Conservation (phyloP, 768 basidiomycete species). For the Guyanaporus albipodus region DNA sequence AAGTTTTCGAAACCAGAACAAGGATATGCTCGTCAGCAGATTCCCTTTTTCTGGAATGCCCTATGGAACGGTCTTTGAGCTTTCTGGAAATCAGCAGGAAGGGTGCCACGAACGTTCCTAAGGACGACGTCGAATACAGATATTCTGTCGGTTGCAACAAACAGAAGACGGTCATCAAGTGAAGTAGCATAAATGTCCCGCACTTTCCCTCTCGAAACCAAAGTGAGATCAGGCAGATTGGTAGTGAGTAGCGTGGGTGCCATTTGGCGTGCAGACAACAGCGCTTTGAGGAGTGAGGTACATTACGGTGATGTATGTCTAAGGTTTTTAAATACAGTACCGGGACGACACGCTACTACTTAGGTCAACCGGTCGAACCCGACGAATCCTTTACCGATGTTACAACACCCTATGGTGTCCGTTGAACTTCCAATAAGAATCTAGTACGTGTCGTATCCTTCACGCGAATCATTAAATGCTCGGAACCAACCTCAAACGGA, state of each 20-base stretch:
- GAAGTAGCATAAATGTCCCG: constrained; percentile 87
- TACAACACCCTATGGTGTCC: constrained; percentile 12
- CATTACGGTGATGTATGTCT: constrained; percentile 2
- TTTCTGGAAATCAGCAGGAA: background rate
- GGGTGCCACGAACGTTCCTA: constrained; percentile 64
- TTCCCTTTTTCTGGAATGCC: constrained; percentile 94
- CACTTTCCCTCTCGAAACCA: constrained; percentile 91
- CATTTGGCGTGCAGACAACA: constrained; percentile 14
- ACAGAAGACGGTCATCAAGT: constrained; percentile 70
- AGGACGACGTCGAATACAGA: constrained; percentile 97
- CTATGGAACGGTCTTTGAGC: constrained; percentile 38
- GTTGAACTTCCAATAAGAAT: constrained; percentile 6
- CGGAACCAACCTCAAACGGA: constrained; percentile 44
- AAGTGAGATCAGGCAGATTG: constrained; percentile 54
- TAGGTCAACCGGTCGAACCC: constrained; percentile 6
- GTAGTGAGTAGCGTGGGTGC: constrained; percentile 46
- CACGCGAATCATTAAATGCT: constrained; percentile 35
- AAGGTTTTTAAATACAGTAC: constrained; percentile 3
- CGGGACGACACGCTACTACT: constrained; percentile 14
- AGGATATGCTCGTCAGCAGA: constrained; percentile 82
- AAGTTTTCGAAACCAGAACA: constrained; percentile 94
- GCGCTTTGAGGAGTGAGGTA: background rate
- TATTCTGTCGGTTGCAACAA: constrained; percentile 93
- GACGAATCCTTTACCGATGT: constrained; percentile 12
- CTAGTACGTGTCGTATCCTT: constrained; percentile 10